Evolutionary conservation across 352 stramenopile species (phyloP), one percentile per base, ranked within the genome.

Genomic region (Globisporangium mamillatum): DNA sequence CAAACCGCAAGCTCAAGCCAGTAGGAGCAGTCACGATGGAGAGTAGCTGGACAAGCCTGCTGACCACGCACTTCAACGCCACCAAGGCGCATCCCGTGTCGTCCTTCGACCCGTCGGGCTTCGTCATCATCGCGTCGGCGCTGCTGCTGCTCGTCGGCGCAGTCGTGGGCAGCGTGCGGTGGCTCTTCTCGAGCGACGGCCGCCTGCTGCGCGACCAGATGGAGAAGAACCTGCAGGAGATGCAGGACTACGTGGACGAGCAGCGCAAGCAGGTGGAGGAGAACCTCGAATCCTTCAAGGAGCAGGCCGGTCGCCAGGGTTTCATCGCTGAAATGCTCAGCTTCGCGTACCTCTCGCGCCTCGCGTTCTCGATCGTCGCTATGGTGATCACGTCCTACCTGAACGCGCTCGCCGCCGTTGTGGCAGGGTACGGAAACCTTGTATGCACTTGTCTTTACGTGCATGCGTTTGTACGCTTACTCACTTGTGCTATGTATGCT

Each of bases 261-360:
- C 75, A 82, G 67, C 82, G 82, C 69, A 85, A 74, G 66, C 75
- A 84, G 22, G 76, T 93, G 46, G 86, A 84, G 32, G 84, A 86
- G 68, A 88, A 91, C 70, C 70, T 93, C 68, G 77, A 86, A 75
- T 87, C 89, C 71, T 77, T 92, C 50, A 90, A 90, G 63, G 77
- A 71, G 44, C 78, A 77, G 53, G 88, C 84, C 60, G 77, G 73
- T 0, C 86, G 83, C 22, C 84, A 93, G 73, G 88, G 88, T 32
- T 95, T 95, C 71, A 90, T 94, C 68, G 78, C 80, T 55, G 86
- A 95, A 76, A 95, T 95, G 88, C 78, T 94, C 60, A 94, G 86
- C 79, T 92, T 87, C 67, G 84, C 87, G 20, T 95, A 95, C 70
- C 77, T 95, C 24, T 94, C 86, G 38, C 78, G 88, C 3, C 80